phyloP scores from a whole-genome alignment of 2,329 filamentous ascomycete species.

The Fusarium transvaalense region DNA sequence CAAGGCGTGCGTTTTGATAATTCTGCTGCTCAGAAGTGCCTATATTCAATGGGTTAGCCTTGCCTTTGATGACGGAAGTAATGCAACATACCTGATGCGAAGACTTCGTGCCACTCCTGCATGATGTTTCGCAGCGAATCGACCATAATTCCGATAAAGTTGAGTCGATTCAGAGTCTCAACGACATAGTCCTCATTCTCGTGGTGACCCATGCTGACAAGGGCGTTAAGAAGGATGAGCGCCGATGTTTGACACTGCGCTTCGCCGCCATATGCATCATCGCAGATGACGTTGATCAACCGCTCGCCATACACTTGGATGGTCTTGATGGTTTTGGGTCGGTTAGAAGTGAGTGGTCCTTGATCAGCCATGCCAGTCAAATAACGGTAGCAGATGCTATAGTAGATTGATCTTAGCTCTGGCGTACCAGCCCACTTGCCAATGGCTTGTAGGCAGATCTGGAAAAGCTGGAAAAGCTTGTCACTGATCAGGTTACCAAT shows the following conservation, averaged over 20 bases:
- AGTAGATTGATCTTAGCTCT: conserved; percentile 84
- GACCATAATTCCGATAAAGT: conserved; percentile 90
- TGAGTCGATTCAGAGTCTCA: conserved; percentile 83
- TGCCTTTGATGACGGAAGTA: not conserved
- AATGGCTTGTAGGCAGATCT: conserved; percentile 84
- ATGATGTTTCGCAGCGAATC: conserved; percentile 86
- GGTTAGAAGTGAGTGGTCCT: conserved; percentile 61
- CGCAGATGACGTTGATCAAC: conserved; percentile 87
- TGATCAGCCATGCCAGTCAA: conserved; percentile 75
- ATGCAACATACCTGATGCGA: conserved; percentile 64
- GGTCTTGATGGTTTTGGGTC: conserved; percentile 77
- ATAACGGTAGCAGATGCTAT: conserved; percentile 91
- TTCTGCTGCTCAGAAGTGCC: conserved; percentile 61
- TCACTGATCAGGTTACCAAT: conserved; percentile 84
- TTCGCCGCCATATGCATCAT: conserved; percentile 91
- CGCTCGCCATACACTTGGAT: conserved; percentile 77
- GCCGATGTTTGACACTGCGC: conserved; percentile 86
- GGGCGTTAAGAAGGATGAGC: conserved; percentile 82
- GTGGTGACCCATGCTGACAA: conserved; percentile 79
- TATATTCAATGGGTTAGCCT: conserved; percentile 39
- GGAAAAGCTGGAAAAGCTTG: conserved; percentile 91
- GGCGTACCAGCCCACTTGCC: conserved; percentile 78
- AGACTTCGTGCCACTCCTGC: conserved; percentile 74
- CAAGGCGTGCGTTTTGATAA: conserved; percentile 78
- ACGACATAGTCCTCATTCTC: conserved; percentile 81